These are phyloP conservation scores for Cephaloascus fragrans DNA, from an alignment of 805 yeast species.

Conservation along the genomic window DNA sequence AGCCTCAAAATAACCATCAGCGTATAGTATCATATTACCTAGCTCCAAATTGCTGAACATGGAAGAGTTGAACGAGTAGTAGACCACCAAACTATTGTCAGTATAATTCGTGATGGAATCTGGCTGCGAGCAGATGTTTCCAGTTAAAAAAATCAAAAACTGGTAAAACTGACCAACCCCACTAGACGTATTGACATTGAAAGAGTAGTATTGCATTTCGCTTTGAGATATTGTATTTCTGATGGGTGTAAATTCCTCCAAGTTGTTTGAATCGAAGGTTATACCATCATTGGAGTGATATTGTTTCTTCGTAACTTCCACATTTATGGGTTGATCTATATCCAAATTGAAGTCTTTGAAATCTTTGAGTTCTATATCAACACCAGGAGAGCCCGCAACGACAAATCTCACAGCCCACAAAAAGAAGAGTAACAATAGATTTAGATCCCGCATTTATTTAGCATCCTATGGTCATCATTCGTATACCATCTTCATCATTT, in stretches of 20 bases:
- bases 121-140: slow-evolving; percentile 29
- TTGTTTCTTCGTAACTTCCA: slow-evolving; percentile 12
- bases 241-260: slow-evolving; percentile 27
- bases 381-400: too few species aligned
- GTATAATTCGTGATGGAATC: slow-evolving; percentile 3
- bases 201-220: slow-evolving; percentile 24
- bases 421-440: too few species aligned
- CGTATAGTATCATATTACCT: slow-evolving; percentile 18
- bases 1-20: slow-evolving; percentile 28
- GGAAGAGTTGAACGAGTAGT: slow-evolving; percentile 25
- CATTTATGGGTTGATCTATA: not conserved
- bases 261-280: slow-evolving; percentile 12
- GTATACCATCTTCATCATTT: not conserved
- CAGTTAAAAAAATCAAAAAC: slow-evolving; percentile 27
- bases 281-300: slow-evolving; percentile 6
- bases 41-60: slow-evolving; percentile 19
- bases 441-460: too few species aligned
- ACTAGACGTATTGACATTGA: slow-evolving; percentile 22
- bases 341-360: not conserved
- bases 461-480: not conserved
- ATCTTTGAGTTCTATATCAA: too few species aligned
- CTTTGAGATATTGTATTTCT: slow-evolving; percentile 20
- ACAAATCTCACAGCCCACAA: too few species aligned
- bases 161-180: slow-evolving; percentile 30
- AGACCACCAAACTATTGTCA: slow-evolving; percentile 21